Conservation (phyloP, 768 basidiomycete genomes). For the Suillus spraguei region DNA sequence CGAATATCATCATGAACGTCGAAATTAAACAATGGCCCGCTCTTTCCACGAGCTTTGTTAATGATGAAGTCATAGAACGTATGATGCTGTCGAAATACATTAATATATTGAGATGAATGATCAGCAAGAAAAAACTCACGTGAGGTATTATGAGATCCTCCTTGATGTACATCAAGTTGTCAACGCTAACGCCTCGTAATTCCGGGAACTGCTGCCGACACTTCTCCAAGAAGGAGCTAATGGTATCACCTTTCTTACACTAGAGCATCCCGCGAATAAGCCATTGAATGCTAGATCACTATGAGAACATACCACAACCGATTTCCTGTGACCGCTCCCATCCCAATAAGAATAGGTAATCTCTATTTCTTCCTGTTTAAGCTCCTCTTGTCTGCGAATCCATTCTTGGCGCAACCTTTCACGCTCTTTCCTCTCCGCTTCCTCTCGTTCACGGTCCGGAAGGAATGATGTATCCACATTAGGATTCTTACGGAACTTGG, state of each 20-base stretch:
- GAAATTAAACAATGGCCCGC: conserved; percentile 96
- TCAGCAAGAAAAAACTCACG: conserved; percentile 46
- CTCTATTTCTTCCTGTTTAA: conserved; percentile 79
- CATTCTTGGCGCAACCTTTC: conserved; percentile 91
- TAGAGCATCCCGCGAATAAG: conserved; percentile 33
- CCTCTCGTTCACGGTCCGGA: conserved; percentile 97
- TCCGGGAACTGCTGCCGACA: conserved; percentile 93
- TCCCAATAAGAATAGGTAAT: conserved; percentile 98
- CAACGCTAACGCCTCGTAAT: conserved; percentile 84
- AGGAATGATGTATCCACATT: conserved; percentile 97
- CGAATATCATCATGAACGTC: conserved; percentile 99
- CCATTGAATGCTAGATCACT: neutral
- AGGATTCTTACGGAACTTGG: conserved; percentile 92
- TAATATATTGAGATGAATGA: conserved; percentile 10
- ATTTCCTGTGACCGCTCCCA: conserved; percentile 94
- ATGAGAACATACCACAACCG: conserved; percentile 67
- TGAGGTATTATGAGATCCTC: conserved; percentile 98
- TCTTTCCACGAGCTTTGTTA: conserved; percentile 98
- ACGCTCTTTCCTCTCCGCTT: conserved; percentile 84
- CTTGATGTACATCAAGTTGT: conserved; percentile 99
- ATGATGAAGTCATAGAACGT: conserved; percentile 99
- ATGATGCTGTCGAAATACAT: conserved; percentile 67
- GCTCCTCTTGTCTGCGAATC: conserved; percentile 71
- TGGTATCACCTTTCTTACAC: conserved; percentile 97
- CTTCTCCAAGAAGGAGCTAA: conserved; percentile 87